Evolutionary conservation across 1,139 yeast genomes (phyloP), one percentile per base, ranked within the genome.

Genomic region (Candida sp.): DNA sequence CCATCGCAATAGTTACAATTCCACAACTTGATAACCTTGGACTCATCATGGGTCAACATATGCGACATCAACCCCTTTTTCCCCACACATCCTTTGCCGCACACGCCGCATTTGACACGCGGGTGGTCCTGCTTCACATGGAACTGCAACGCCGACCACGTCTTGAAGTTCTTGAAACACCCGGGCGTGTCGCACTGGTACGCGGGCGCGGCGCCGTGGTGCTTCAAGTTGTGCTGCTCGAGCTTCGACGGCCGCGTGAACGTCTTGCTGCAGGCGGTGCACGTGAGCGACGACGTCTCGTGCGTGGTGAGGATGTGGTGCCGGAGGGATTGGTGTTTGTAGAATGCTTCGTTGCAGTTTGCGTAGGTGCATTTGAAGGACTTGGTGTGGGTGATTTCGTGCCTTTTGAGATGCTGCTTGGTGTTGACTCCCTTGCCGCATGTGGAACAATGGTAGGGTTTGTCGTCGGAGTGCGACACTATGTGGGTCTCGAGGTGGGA

Each of bases 371-470:
- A 92, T 48, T 64, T 61, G 62, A 85, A 87, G 0, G 93, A 83
- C 57, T 86, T 86, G 4, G 85, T 82, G 66, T 92, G 98, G 9
- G 96, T 86, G 27, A 81, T 75, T 63, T 79, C 93, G 65, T 94
- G 99, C 50, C 97, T 78, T 58, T 81, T 83, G 56, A 92, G 73
- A 65, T 93, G 98, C 69, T 94, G 99, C 46, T 70, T 69, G 0
- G 96, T 82, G 54, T 87, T 88, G 51, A 90, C 88, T 2, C 97
- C 97, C 65, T 91, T 91, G 1, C 87, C 87, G 66, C 99, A 94
- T 1, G 78, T 69, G 0, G 84, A 70, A 62, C 99, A 94, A 49
- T 77, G 81, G 62, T 80, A 86, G 0, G 98, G 97, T 61, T 89
- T 90, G 5, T 81, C 73, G 34, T 71, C 73, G 23, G 71, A 63